Evolutionary conservation across 768 basidiomycete species (phyloP), one percentile per base, ranked within the genome.

Genomic region (Serendipita vermifera): DNA sequence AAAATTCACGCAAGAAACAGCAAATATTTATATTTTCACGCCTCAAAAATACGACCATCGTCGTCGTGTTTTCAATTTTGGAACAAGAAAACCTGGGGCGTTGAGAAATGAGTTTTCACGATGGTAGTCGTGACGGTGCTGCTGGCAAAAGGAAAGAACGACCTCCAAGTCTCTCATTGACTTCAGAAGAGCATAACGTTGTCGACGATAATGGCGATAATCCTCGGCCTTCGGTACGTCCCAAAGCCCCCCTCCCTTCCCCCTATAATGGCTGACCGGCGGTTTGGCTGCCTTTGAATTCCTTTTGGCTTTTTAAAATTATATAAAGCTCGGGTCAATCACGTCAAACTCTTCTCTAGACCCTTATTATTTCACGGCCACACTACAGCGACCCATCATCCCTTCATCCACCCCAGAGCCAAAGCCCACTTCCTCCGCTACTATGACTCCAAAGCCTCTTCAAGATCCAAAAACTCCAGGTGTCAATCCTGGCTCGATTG

Each of bases 401-500:
- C 51, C 51, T 4, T 26, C 61, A 32, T 55, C 58, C 32, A 38
- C 46, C 5, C 46, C 46, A 24, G 46, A 51, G 46, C 46, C 43
- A 57, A 51, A 17, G 11, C 43, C n/a, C n/a, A 31, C n/a, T 24
- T n/a, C 24, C 9, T 15, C 26, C 32, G 17, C 15, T 51, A 7
- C 46, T 9, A 15, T 31, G 32, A 36, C 35, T 9, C 11, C 46
- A 15, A 31, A 51, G 9, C 33, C 67, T 29, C 60, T 68, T 36
- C 67, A 67, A 48, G 79, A 82, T 60, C 81, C 83, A 15, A 70
- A 79, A 33, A 87, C 87, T 0, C 88, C 88, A 6, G 82, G 77
- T 32, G 77, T 79, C 58, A 83, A 90, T 70, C 84, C 86, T 20
- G 80, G 86, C 20, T 67, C 72, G 61, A 90, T 91, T 59, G 92